Base-by-base conservation (phyloP, 768 basidiomycete species). In the Kwoniella newhampshirensis region DNA sequence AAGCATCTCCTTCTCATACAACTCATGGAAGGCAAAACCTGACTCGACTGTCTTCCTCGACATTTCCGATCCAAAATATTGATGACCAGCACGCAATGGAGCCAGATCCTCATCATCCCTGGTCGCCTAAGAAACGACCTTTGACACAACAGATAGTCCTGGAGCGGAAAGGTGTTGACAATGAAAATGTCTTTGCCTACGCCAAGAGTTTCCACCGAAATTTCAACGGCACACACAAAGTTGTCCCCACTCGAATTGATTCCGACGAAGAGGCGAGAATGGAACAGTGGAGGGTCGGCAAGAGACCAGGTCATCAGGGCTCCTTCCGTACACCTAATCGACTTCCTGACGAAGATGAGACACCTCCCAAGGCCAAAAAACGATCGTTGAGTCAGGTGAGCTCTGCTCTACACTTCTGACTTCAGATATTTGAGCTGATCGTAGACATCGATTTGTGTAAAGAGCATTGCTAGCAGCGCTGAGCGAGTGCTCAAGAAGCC, bases 401-500 rank as follows among this genome's bases (percentile, higher is more conserved):
- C 26, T n/a, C n/a, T n/a, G n/a, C n/a, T n/a, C n/a, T n/a, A n/a
- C n/a, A n/a, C n/a, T n/a, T 44, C 5, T 21, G n/a, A 17, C 2
- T 30, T 32, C 36, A 30, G 11, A 27, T 17, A 32, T 7, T n/a
- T 23, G 9, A 51, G 23, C 40, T 50, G 40, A 46, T n/a, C n/a
- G n/a, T n/a, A n/a, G n/a, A n/a, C n/a, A n/a, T n/a, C n/a, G n/a
- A n/a, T n/a, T n/a, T n/a, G n/a, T n/a, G n/a, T n/a, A 13, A 20
- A 67, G 65, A 60, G 55, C 44, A 70, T 70, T 13, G 46, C 39
- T 9, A 41, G 54, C 35, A 50, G 54, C 12, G 62, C 66, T 23
- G 62, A 64, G 32, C 47, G 58, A 18, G 60, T 71, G 1, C 54
- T 71, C 17, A 71, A 71, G 58, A 68, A 66, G 42, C 70, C 70